Evolutionary conservation across 805 yeast species (phyloP).

Genomic region (Starmerella vitae): DNA sequence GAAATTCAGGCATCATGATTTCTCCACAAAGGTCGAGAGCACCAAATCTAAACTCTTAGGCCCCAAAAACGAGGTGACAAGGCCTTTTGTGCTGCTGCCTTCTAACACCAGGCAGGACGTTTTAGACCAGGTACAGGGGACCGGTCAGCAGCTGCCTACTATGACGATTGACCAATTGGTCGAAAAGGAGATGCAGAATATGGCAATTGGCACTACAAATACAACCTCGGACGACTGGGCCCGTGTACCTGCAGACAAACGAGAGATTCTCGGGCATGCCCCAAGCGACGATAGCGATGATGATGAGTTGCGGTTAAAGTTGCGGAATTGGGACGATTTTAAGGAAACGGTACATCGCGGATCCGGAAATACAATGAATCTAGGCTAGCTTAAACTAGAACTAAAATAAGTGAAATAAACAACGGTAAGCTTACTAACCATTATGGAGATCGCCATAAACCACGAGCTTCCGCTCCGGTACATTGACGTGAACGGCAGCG

Average conservation of each 20-base stretch:
- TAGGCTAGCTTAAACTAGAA: too few relatives aligned
- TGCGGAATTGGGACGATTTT: slow-evolving; percentile 88
- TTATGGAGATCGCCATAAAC: slow-evolving; percentile 9
- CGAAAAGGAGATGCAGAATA: slow-evolving; percentile 77
- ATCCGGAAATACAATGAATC: slow-evolving; percentile 71
- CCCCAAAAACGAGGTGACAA: slow-evolving; percentile 58
- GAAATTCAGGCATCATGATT: not conserved
- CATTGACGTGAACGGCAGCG: not conserved
- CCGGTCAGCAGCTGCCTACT: slow-evolving; percentile 86
- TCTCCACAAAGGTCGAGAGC: slow-evolving; percentile 3
- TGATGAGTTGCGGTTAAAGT: slow-evolving; percentile 58
- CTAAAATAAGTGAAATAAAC: too few relatives aligned
- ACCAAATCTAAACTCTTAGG: slow-evolving; percentile 6
- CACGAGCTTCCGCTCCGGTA: slow-evolving; percentile 2
- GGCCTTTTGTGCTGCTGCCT: slow-evolving; percentile 59
- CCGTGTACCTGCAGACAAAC: too few relatives aligned
- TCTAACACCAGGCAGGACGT: slow-evolving; percentile 38
- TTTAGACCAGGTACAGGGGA: slow-evolving; percentile 60
- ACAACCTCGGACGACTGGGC: too few relatives aligned
- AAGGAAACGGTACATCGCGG: slow-evolving; percentile 76
- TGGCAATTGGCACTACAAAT: too few relatives aligned
- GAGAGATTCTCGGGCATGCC: too few relatives aligned
- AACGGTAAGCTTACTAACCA: too few relatives aligned
- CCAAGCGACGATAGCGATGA: slow-evolving; percentile 49
- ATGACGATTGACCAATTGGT: slow-evolving; percentile 88